Base-by-base conservation (phyloP, 1,139 yeast genomes). In the Torulaspora globosa region DNA sequence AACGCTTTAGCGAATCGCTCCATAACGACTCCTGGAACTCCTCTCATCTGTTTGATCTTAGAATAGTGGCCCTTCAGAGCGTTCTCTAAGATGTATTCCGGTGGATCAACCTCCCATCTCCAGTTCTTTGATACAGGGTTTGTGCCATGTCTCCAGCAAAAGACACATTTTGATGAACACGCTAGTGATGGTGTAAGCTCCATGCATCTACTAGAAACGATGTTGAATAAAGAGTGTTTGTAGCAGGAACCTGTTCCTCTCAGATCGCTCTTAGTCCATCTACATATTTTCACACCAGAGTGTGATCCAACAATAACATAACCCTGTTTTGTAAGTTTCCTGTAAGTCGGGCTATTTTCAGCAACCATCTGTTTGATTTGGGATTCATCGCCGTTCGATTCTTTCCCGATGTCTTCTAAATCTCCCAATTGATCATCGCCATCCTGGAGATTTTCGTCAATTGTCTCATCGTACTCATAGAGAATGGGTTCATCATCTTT, bases 121-220 rank as follows among this genome's bases (percentile, higher is more conserved):
- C 97, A 89, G 57, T 84, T 84, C 37, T 95, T 89, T 23, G 96
- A 96, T 1, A 90, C 97, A 0, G 97, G 97, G 59, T 89, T 90
- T 3, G 97, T 89, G 40, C 97, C 97, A 63, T 90, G 97, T 63
- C 97, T 77, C 97, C 97, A 89, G 69, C 97, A 89, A 63, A 89
- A 89, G 2, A 89, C 97, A 74, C 97, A 89, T 66, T 89, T 89
- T 63, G 89, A 89, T 8, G 96, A 87, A 65, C 97, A 89, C 5
- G 96, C 92, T 49, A 89, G 71, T 1, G 95, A 84, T 1, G 97
- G 97, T 0, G 97, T 89, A 2, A 96, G 80, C 64, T 89, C 97
- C 97, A 89, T 89, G 69, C 97, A 90, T 51, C 90, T 72, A 67
- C 92, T 96, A 1, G 95, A 84, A 51, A 76, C 79, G 57, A 89